Conservation (phyloP, 208 protist genomes). For the Trypanosomatidae sp. region DNA sequence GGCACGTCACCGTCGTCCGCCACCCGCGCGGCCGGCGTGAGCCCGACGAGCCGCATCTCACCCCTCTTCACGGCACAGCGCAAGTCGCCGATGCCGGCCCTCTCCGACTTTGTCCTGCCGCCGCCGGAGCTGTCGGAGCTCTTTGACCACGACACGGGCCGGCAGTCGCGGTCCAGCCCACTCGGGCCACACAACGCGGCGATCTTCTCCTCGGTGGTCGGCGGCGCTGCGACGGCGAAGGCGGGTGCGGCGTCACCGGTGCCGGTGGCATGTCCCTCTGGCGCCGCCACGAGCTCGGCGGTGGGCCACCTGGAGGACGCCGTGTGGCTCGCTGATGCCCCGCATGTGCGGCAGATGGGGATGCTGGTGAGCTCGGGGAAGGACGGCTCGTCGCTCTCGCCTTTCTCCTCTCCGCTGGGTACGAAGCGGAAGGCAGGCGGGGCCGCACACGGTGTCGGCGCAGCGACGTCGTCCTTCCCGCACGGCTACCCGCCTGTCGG, state of each 20-base stretch:
- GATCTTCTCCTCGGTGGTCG: too few species aligned
- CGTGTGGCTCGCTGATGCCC: slow-evolving; percentile 15
- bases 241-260: too few species aligned
- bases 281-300: too few species aligned
- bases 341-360: slow-evolving; percentile 28
- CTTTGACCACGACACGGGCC: slow-evolving; percentile 11
- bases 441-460: too few species aligned
- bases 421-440: background rate
- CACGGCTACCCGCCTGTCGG: background rate
- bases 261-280: too few species aligned
- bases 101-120: slow-evolving; percentile 21
- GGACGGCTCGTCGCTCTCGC: slow-evolving; percentile 5
- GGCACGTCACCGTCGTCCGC: background rate
- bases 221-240: too few species aligned
- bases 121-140: slow-evolving; percentile 17
- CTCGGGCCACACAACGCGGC: slow-evolving; percentile 3
- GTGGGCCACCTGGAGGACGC: slow-evolving; percentile 24
- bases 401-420: background rate
- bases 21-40: slow-evolving; percentile 3
- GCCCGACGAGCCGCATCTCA: too few species aligned
- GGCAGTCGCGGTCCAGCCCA: slow-evolving; percentile 18
- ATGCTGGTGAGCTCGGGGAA: slow-evolving; percentile 17
- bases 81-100: slow-evolving; percentile 9
- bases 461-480: too few species aligned
- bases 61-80: background rate